A percentile compares a stretch with the other conserved stretches of the same genome.
phyloP scores from a whole-genome alignment of 169 alveolate genomes.

The Cryptosporidium tyzzeri region DNA sequence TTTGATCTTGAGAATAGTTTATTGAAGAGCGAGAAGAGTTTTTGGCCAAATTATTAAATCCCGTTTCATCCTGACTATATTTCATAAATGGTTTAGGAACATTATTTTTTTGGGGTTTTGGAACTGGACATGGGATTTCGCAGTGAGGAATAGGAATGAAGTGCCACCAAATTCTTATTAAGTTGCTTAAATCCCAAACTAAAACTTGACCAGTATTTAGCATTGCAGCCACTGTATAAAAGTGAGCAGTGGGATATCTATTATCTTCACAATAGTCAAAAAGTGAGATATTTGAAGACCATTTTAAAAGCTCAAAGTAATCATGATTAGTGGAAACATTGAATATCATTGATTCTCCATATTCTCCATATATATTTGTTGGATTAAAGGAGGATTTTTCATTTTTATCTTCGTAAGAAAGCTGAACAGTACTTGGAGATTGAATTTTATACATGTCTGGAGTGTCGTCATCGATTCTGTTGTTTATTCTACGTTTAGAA shows the following conservation, averaged over 20 bases:
- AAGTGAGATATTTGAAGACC: slow-evolving; percentile 61
- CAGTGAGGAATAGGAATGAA: slow-evolving; percentile 75
- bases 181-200: slow-evolving; percentile 71
- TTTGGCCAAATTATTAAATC: neutral
- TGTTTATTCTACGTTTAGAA: slow-evolving; percentile 21
- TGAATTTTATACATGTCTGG: slow-evolving; percentile 54
- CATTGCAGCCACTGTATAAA: slow-evolving; percentile 72
- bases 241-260: slow-evolving; percentile 69
- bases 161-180: slow-evolving; percentile 74
- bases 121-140: slow-evolving; percentile 75
- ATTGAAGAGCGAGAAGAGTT: neutral
- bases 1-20: slow-evolving; percentile 9
- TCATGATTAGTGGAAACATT: slow-evolving; percentile 68
- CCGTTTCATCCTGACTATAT: slow-evolving; percentile 50
- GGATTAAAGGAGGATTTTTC: neutral
- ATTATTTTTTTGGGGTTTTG: slow-evolving; percentile 58
- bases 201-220: slow-evolving; percentile 70
- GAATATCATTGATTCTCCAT: slow-evolving; percentile 72
- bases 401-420: neutral
- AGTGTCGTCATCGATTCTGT: slow-evolving; percentile 70
- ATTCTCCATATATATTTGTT: slow-evolving; percentile 40
- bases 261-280: slow-evolving; percentile 59
- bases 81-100: slow-evolving; percentile 72
- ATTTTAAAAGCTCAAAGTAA: slow-evolving; percentile 58
- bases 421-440: slow-evolving; percentile 33